Conservation (phyloP, 2,329 filamentous ascomycete species). For the Colletotrichum sp. region DNA sequence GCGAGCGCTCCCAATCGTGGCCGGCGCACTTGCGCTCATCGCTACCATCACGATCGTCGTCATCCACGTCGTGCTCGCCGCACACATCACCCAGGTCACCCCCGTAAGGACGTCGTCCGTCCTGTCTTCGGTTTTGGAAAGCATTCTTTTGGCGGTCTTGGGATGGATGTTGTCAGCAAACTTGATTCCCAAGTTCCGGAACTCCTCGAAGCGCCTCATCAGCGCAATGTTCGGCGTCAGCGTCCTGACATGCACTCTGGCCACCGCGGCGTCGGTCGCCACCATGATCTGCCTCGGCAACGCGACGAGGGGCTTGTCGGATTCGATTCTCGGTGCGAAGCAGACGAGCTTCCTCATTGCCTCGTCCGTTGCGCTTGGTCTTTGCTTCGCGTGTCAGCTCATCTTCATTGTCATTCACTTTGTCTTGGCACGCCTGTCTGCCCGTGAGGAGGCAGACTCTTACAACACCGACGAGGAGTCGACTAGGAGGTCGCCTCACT, state of each 20-base stretch:
- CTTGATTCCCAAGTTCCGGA: conserved; percentile 25
- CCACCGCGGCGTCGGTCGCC: conserved; percentile 49
- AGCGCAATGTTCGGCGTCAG: conserved; percentile 41
- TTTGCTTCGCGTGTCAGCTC: conserved; percentile 53
- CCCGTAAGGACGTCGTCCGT: conserved; percentile 40
- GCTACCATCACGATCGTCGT: conserved; percentile 44
- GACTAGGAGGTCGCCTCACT: conserved; percentile 31
- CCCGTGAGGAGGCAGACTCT: conserved; percentile 29
- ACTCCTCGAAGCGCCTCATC: conserved; percentile 27
- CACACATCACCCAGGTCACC: conserved; percentile 32
- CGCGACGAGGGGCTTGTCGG: conserved; percentile 30
- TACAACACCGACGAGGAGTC: conserved; percentile 37
- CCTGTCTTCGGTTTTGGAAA: conserved; percentile 42
- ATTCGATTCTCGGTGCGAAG: conserved; percentile 36
- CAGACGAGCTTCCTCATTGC: conserved; percentile 46
- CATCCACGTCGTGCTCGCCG: conserved; percentile 45
- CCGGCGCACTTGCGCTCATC: conserved; percentile 41
- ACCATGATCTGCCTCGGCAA: conserved; percentile 47
- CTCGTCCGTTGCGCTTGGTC: conserved; percentile 47
- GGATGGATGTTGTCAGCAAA: conserved; percentile 35
- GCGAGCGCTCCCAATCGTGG: conserved; percentile 35
- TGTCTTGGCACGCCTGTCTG: conserved; percentile 38
- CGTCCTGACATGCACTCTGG: conserved; percentile 47
- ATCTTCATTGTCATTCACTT: conserved; percentile 53
- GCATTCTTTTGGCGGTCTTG: conserved; percentile 39